Base-by-base conservation (phyloP, 495 filamentous ascomycete species). In the Cudoniella acicularis region DNA sequence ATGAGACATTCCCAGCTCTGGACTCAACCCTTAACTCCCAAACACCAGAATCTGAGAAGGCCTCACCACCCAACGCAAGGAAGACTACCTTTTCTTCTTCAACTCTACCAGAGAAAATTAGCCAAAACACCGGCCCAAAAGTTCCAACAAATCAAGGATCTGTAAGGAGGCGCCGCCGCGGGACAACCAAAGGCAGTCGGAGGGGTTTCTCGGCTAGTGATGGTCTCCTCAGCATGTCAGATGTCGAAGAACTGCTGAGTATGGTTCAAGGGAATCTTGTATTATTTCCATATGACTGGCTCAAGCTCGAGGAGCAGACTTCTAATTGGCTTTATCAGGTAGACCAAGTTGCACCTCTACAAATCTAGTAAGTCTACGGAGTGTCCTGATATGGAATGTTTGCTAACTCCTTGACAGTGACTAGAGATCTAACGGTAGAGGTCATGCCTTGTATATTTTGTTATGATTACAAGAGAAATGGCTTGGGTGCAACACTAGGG, bases 291-390 rank as follows among this genome's bases (percentile, higher is more conserved):
- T 94, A 96, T 69, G 89, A 98, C 58, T 98, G 95, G 91, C 82
- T 98, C 49, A 81, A 82, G 53, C 87, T 86, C 64, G 95, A 97
- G 73, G 94, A 97, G 75, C 83, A 86, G 64, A 90, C 88, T 61
- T 91, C 91, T 41, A 96, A 96, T 69, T 98, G 95, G 95, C 83
- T 98, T 49, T 98, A 97, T 71, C 90, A 90, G 71, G 87, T 97
- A 48, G 94, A 98, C 71, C 88, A 94, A 67, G 84, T 98, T 69
- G 95, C 94, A 62, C 94, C 94, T 51, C 77, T 98, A 74, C 90
- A 96, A 75, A 98, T 98, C 59, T 98, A 98, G 93, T 96, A 83
- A 83, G 92, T 83, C 53, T 8, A 8, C 11, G 8, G 20, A 1
- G 10, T 27, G 21, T 43, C 3, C 17, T 13, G 21, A 47, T 54